These are phyloP conservation scores for Pleurotus citrinopileatus DNA, from an alignment of 768 basidiomycete species.

Conservation along the genomic window DNA sequence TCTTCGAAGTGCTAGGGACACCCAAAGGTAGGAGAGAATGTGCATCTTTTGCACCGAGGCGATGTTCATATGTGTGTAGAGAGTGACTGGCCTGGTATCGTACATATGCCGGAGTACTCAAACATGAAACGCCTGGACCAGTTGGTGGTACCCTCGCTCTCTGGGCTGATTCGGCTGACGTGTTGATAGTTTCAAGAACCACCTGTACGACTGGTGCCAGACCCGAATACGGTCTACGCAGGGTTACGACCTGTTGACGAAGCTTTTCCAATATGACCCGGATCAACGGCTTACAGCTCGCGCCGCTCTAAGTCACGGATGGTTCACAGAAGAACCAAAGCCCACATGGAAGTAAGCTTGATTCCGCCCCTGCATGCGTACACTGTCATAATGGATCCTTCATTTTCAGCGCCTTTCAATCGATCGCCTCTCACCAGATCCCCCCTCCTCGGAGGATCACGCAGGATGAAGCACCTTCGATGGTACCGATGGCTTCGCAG, in stretches of 20 bases:
- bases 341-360: slow-evolving; percentile 78
- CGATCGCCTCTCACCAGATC: slow-evolving; percentile 57
- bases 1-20: slow-evolving; percentile 93
- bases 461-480: slow-evolving; percentile 87
- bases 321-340: slow-evolving; percentile 90
- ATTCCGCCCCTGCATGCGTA: not conserved
- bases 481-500: slow-evolving; percentile 64
- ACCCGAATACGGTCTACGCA: slow-evolving; percentile 54
- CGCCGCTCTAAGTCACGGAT: slow-evolving; percentile 79
- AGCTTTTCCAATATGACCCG: slow-evolving; percentile 90
- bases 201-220: slow-evolving; percentile 74
- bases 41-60: not conserved
- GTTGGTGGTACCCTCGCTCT: slow-evolving; percentile 34
- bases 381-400: slow-evolving; percentile 2
- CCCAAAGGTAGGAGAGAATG: slow-evolving; percentile 79
- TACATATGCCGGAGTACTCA: slow-evolving; percentile 85
- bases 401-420: slow-evolving; percentile 65
- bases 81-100: slow-evolving; percentile 82
- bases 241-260: slow-evolving; percentile 82
- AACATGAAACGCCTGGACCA: slow-evolving; percentile 77
- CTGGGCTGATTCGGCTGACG: not conserved
- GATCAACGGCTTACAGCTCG: slow-evolving; percentile 80
- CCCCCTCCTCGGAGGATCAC: slow-evolving; percentile 89
- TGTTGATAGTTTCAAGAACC: slow-evolving; percentile 44
- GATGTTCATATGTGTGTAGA: slow-evolving; percentile 46